Conservation (phyloP, 2,329 filamentous ascomycete species). For the Aspergillus sp. region DNA sequence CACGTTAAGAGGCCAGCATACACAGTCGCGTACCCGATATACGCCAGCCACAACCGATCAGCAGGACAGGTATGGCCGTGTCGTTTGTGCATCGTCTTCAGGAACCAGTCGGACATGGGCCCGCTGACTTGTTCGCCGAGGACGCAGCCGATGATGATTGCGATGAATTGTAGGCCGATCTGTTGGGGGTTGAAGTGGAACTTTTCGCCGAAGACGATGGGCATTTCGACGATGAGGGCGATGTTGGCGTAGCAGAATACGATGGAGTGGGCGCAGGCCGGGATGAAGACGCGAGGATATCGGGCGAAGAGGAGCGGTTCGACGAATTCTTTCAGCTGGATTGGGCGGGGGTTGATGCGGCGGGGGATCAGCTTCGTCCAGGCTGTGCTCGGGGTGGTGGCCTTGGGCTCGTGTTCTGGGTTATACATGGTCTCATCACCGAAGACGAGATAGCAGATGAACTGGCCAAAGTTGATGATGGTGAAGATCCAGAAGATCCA, state of each 20-base stretch:
- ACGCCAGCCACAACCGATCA: conserved; percentile 56
- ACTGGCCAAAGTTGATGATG: conserved; percentile 51
- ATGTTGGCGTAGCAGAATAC: conserved; percentile 52
- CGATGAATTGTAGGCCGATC: conserved; percentile 54
- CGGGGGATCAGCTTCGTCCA: conserved; percentile 36
- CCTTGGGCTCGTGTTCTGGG: conserved; percentile 35
- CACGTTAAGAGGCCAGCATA: conserved; percentile 54
- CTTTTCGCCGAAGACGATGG: conserved; percentile 51
- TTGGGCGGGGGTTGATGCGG: conserved; percentile 45
- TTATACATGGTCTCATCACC: conserved; percentile 50
- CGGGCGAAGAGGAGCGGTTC: conserved; percentile 42
- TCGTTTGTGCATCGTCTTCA: conserved; percentile 40
- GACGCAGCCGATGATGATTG: conserved; percentile 53
- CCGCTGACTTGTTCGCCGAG: conserved; percentile 58
- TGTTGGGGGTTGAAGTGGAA: conserved; percentile 55
- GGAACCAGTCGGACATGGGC: conserved; percentile 43
- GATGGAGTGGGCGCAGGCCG: conserved; percentile 50
- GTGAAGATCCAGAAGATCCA: conserved; percentile 58
- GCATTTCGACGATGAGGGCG: conserved; percentile 54
- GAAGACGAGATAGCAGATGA: conserved; percentile 50
- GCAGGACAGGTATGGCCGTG: conserved; percentile 34
- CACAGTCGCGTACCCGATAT: conserved; percentile 47
- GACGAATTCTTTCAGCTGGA: conserved; percentile 45
- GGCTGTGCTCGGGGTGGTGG: conserved; percentile 18
- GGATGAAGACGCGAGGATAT: conserved; percentile 44